These are phyloP conservation scores for Hyaloscypha variabilis DNA, from an alignment of 495 filamentous ascomycete species.

Conservation along the genomic window DNA sequence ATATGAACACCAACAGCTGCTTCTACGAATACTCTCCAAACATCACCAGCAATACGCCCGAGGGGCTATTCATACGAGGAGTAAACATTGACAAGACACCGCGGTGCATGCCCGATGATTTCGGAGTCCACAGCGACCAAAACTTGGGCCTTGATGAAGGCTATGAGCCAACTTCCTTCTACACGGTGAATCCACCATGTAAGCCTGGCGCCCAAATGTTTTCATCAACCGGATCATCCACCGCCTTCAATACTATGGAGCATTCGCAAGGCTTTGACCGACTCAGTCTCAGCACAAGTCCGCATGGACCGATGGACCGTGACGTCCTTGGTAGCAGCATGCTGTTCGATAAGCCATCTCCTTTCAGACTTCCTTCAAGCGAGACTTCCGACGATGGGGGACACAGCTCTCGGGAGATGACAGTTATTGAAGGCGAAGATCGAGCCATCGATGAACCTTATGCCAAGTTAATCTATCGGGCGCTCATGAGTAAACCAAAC, in stretches of 20 bases:
- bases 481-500: slow-evolving; percentile 64
- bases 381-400: slow-evolving; percentile 27
- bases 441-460: slow-evolving; percentile 63
- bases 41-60: slow-evolving; percentile 11
- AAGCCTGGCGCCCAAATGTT: background rate
- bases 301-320: slow-evolving; percentile 16
- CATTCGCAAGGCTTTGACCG: slow-evolving; percentile 19
- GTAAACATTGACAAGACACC: slow-evolving; percentile 18
- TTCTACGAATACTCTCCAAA: slow-evolving; percentile 22
- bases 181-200: slow-evolving; percentile 15
- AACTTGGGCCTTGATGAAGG: slow-evolving; percentile 10
- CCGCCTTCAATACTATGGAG: slow-evolving; percentile 13
- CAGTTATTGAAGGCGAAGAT: slow-evolving; percentile 28
- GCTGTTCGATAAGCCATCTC: slow-evolving; percentile 5
- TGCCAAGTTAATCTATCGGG: slow-evolving; percentile 77
- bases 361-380: slow-evolving; percentile 14
- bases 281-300: slow-evolving; percentile 25
- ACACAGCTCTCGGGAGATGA: slow-evolving; percentile 29
- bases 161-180: slow-evolving; percentile 11
- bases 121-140: slow-evolving; percentile 5
- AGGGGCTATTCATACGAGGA: slow-evolving; percentile 4
- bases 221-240: background rate
- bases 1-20: slow-evolving; percentile 17
- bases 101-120: slow-evolving; percentile 18
- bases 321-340: background rate